Percentiles rank a stretch among this genome's conserved stretches.
Evolutionary conservation across 1,284 basidiomycete species (phyloP).

Genomic region (Naganishia cerealis): DNA sequence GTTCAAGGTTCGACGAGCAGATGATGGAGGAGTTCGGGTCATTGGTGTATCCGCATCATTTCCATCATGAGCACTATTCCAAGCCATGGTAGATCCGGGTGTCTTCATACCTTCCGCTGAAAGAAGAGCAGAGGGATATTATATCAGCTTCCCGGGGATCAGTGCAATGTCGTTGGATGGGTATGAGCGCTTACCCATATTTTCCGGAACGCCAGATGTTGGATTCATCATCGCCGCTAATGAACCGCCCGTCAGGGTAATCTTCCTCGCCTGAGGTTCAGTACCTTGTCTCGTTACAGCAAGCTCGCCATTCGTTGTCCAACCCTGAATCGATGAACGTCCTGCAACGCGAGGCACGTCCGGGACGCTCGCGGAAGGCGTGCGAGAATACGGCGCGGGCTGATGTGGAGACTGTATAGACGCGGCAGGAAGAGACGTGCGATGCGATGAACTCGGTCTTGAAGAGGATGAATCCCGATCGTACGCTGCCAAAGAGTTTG

Average conservation of each 20-base stretch:
- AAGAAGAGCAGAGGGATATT: background rate
- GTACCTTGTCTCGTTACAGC: background rate
- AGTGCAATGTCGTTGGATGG: background rate
- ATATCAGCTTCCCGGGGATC: background rate
- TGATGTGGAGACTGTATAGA: background rate
- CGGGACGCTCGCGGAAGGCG: background rate
- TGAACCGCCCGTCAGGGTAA: constrained; percentile 8
- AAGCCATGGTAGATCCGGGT: background rate
- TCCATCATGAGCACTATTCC: background rate
- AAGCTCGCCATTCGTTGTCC: constrained; percentile 4
- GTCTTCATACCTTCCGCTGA: constrained; percentile 2
- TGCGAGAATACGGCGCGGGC: background rate
- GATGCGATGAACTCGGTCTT: constrained; percentile 1
- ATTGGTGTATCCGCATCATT: background rate
- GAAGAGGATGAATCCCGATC: constrained; percentile 9
- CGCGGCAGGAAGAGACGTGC: constrained; percentile 3
- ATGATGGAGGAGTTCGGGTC: constrained; percentile 6
- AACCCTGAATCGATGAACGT: background rate
- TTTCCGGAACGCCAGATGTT: background rate
- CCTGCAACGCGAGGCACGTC: background rate
- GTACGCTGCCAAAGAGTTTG: background rate
- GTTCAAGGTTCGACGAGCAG: background rate
- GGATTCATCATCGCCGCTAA: constrained; percentile 23
- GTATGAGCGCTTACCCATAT: background rate
- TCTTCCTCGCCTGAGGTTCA: constrained; percentile 1